Evolutionary conservation across 2,329 filamentous ascomycete genomes (phyloP).

Genomic region (Camillea tinctor): DNA sequence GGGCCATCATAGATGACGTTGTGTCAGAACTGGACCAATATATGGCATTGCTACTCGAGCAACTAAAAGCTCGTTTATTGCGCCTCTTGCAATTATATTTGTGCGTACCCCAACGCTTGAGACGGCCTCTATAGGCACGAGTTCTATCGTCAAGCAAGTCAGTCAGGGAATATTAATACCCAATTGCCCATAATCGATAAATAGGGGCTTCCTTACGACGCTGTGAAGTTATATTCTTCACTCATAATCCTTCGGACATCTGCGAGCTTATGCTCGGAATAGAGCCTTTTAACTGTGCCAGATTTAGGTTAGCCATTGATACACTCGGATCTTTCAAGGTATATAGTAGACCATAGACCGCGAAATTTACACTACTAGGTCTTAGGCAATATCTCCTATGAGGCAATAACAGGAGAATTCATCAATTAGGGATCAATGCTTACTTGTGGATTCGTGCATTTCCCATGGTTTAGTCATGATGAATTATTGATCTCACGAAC

Average conservation of each 20-base stretch:
- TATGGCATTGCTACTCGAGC: slow-evolving; percentile 5
- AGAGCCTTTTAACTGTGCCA: slow-evolving; percentile 19
- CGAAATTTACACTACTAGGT: not conserved
- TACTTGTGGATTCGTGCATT: slow-evolving; percentile 19
- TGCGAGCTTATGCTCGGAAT: slow-evolving; percentile 25
- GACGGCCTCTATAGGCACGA: slow-evolving; percentile 49
- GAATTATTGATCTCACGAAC: not conserved
- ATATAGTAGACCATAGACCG: not conserved
- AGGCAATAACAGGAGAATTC: not conserved
- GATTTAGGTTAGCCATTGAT: not conserved
- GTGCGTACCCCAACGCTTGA: slow-evolving; percentile 44
- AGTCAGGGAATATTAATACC: slow-evolving; percentile 1
- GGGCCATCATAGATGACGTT: slow-evolving; percentile 14
- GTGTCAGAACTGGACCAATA: slow-evolving; percentile 18
- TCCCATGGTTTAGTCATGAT: slow-evolving; percentile 29
- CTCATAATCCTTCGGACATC: slow-evolving; percentile 29
- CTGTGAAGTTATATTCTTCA: slow-evolving; percentile 31
- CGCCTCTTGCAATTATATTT: slow-evolving; percentile 46
- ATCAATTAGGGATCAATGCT: not conserved
- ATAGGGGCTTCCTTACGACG: slow-evolving; percentile 42
- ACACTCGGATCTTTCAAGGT: not conserved
- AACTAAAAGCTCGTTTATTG: slow-evolving; percentile 9
- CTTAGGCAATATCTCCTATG: not conserved
- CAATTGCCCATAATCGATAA: not conserved
- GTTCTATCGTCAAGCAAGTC: slow-evolving; percentile 26